Evolutionary conservation across 768 basidiomycete species (phyloP).

Genomic region (Psilocybe tampanensis): DNA sequence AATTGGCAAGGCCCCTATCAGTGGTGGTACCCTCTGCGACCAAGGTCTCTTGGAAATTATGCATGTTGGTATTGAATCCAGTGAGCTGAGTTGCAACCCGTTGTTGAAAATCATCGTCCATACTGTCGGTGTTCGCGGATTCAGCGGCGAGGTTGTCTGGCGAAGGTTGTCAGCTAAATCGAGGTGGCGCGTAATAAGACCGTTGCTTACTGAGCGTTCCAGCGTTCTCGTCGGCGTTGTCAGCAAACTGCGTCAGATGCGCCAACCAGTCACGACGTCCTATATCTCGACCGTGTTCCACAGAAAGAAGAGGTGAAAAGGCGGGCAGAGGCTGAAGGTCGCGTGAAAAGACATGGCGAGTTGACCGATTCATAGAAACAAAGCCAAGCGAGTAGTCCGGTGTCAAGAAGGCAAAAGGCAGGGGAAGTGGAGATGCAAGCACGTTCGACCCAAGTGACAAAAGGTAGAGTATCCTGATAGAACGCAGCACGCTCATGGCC

Average conservation of each 20-base stretch:
- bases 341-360: slow-evolving; percentile 7
- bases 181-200: not conserved
- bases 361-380: slow-evolving; percentile 21
- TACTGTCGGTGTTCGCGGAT: slow-evolving; percentile 26
- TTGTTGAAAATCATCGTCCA: slow-evolving; percentile 38
- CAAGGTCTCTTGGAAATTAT: slow-evolving; percentile 33
- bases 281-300: not conserved
- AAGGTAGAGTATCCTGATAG: slow-evolving; percentile 37
- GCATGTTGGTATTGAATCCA: slow-evolving; percentile 34
- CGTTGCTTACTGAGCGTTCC: slow-evolving; percentile 31
- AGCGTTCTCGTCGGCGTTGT: slow-evolving; percentile 14
- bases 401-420: slow-evolving; percentile 32
- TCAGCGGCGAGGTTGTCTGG: slow-evolving; percentile 36
- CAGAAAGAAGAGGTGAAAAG: not conserved
- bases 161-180: slow-evolving; percentile 5
- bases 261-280: not conserved
- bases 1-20: slow-evolving; percentile 55
- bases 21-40: slow-evolving; percentile 35
- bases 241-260: not conserved
- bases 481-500: slow-evolving; percentile 36
- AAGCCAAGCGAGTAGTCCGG: slow-evolving; percentile 31
- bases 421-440: slow-evolving; percentile 40
- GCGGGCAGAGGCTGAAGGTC: slow-evolving; percentile 1
- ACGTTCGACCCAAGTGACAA: slow-evolving; percentile 28
- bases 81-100: slow-evolving; percentile 37